Conservation (phyloP, 2,329 filamentous ascomycete genomes). For the Paracamarosporium sp. region DNA sequence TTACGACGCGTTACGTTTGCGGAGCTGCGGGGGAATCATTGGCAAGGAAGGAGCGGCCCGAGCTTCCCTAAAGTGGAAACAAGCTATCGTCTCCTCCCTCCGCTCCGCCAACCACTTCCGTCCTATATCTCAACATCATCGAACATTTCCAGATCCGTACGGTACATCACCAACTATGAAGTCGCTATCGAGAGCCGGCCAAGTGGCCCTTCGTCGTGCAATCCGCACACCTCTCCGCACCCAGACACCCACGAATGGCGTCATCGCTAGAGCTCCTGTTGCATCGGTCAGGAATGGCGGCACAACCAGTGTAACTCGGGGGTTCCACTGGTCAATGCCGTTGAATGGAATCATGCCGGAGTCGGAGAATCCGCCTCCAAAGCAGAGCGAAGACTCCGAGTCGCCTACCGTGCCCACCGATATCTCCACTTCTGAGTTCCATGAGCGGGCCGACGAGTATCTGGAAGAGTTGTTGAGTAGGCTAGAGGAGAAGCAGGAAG, state of each 20-base stretch:
- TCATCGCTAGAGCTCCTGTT: constrained; percentile 28
- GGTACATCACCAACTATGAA: constrained; percentile 25
- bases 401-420: constrained; percentile 63
- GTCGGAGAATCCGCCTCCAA: constrained; percentile 47
- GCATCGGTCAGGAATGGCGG: constrained; percentile 11
- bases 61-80: constrained; percentile 15
- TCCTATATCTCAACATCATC: constrained; percentile 4
- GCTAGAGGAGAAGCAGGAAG: constrained; percentile 78
- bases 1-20: constrained; percentile 8
- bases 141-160: not conserved
- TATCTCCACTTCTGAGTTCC: constrained; percentile 74
- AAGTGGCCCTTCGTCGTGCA: constrained; percentile 28
- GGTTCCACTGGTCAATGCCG: constrained; percentile 33
- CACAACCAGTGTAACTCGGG: constrained; percentile 17
- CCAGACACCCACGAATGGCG: constrained; percentile 30
- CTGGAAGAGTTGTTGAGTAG: constrained; percentile 65
- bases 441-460: constrained; percentile 78
- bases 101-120: constrained; percentile 7
- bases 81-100: constrained; percentile 14
- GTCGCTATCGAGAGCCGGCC: constrained; percentile 28
- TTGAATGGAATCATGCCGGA: constrained; percentile 54
- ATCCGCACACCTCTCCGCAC: constrained; percentile 26
- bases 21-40: constrained; percentile 8
- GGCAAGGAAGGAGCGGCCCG: constrained; percentile 4
- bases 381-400: constrained; percentile 43